phyloP scores from a whole-genome alignment of 306 rosid genomes.

The Casuarina equisetifolia region DNA sequence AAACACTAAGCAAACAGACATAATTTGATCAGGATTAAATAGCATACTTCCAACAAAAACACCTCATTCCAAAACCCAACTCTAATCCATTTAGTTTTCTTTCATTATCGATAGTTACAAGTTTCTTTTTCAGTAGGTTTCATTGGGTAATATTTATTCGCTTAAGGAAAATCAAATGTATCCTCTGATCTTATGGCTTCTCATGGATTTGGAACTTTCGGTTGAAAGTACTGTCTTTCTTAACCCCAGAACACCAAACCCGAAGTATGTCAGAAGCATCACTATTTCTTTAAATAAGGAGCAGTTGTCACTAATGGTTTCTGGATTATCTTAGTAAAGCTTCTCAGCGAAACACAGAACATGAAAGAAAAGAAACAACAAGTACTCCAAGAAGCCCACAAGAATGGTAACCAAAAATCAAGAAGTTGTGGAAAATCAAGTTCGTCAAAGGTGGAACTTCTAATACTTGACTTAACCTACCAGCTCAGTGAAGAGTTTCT shows the following conservation, averaged over 20 bases:
- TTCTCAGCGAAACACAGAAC: background rate
- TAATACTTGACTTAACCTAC: background rate
- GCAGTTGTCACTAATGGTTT: background rate
- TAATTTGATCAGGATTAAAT: background rate
- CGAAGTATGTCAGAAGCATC: background rate
- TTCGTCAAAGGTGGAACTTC: background rate
- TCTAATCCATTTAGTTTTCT: background rate
- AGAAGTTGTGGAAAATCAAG: background rate
- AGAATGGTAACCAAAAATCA: background rate
- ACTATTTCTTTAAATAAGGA: background rate
- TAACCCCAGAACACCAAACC: background rate
- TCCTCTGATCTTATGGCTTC: background rate
- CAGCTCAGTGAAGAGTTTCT: background rate
- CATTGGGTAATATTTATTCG: too few relatives aligned
- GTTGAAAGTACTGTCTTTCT: background rate
- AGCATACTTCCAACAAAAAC: background rate
- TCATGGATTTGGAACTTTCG: background rate
- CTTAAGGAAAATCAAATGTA: background rate
- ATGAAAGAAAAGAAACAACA: background rate
- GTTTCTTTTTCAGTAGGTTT: background rate
- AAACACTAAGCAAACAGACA: background rate
- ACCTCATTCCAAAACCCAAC: conserved; percentile 18
- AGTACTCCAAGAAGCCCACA: background rate
- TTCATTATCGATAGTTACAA: background rate
- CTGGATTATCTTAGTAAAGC: background rate